These are phyloP conservation scores for Rutidosis leptorrhynchoides DNA, from an alignment of 129 eudicot genomes.

Conservation along the genomic window DNA sequence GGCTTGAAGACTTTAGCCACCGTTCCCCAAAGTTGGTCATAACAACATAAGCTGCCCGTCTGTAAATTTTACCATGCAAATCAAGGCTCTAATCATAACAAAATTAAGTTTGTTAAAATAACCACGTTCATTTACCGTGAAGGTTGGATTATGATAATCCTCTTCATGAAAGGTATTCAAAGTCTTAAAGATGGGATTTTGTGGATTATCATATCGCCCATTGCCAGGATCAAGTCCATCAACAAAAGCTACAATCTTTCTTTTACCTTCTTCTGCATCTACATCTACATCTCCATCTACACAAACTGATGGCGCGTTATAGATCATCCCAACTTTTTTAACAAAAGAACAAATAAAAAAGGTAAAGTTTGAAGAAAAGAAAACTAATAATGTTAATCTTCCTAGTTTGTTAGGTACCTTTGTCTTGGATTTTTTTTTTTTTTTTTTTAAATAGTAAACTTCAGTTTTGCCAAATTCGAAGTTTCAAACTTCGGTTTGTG, in stretches of 20 bases:
- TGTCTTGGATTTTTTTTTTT: too few species aligned
- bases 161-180: conserved; percentile 63
- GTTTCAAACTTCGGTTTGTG: too few species aligned
- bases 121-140: conserved; percentile 38
- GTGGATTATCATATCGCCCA: conserved; percentile 88
- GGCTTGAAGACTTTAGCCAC: conserved; percentile 85
- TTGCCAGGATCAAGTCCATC: conserved; percentile 93
- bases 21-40: conserved; percentile 78
- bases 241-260: conserved; percentile 73
- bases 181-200: conserved; percentile 69
- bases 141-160: conserved; percentile 89
- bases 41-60: conserved; percentile 92
- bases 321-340: conserved; percentile 87
- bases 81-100: too few species aligned
- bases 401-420: conserved; percentile 40
- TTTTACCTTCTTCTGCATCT: conserved; percentile 74
- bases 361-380: neutral
- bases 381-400: neutral
- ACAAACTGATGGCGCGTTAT: conserved; percentile 96
- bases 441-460: too few species aligned
- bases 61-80: conserved; percentile 79
- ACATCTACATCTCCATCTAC: conserved; percentile 84
- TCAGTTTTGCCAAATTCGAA: too few species aligned
- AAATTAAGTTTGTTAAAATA: neutral
- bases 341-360: conserved; percentile 14